Evolutionary conservation across 805 yeast species (phyloP), one percentile per base, ranked within the genome.

Genomic region (Candida pini): DNA sequence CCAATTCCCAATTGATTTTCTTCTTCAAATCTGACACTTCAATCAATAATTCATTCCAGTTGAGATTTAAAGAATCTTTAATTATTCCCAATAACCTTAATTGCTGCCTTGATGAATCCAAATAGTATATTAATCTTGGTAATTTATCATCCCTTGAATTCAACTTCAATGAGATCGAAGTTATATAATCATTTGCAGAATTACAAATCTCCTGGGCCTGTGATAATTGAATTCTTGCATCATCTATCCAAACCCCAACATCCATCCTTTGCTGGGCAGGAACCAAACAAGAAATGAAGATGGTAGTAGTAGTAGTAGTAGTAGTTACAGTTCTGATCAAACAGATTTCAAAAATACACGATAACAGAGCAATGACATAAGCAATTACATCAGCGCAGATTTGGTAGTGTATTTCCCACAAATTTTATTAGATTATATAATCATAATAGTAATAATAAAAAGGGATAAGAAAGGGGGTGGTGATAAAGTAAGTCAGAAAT

Each of bases 161-260:
- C 7, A 73, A 55, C 10, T 61, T 51, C n/a, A 48, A 51, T 22
- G 58, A 52, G 2, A 69, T 60, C 9, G 55, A 53, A 1, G 58
- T 53, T 7, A 74, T 60, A 16, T 56, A 49, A 15, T 47, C 44
- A 45, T 69, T 70, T 14, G 81, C 78, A 22, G 63, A 64, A n/a
- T 64, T 63, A 34, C 84, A 76, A 4, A 71, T 48, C 7, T 62
- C 58, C 35, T 71, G 76, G 0, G 80, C 81, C 10, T 63, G 60
- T 1, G 64, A 53, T 23, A 77, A 61, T 16, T 70, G 66, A 36
- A 52, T 56, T 29, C 69, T 65, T 0, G 83, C 77, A 47, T 69
- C 74, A 10, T 48, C 43, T 6, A 63, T 56, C 71, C 75, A 69
- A 16, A n/a, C n/a, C n/a, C n/a, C n/a, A n/a, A n/a, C n/a, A n/a